Evolutionary conservation across 768 basidiomycete species (phyloP).

Genomic region (Mycena olivaceomarginata): DNA sequence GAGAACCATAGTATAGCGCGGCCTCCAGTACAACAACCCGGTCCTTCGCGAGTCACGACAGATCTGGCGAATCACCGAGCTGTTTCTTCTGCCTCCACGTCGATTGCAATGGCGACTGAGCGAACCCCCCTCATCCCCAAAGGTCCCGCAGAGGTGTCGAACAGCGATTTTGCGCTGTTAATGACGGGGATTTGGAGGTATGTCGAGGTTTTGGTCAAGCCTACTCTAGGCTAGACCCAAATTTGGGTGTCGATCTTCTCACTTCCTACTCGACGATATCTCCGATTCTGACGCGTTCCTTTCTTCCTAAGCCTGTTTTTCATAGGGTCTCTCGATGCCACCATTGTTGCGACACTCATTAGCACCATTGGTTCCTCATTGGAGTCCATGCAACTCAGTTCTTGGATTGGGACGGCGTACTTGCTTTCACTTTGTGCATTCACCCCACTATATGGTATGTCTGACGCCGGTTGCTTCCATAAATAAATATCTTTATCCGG

Average conservation of each 20-base stretch:
- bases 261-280: too few species aligned
- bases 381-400: constrained; percentile 71
- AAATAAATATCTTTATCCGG: not conserved
- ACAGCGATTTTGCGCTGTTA: constrained; percentile 35
- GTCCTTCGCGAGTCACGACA: too few species aligned
- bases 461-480: not conserved
- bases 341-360: constrained; percentile 79
- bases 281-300: too few species aligned
- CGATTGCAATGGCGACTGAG: constrained; percentile 34
- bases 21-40: too few species aligned
- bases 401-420: constrained; percentile 81
- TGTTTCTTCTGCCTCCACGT: not conserved
- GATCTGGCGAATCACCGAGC: not conserved
- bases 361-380: constrained; percentile 78
- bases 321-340: constrained; percentile 56
- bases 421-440: constrained; percentile 80
- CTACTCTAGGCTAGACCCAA: not conserved
- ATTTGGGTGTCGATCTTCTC: not conserved
- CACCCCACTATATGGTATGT: constrained; percentile 75
- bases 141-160: constrained; percentile 11
- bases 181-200: constrained; percentile 40
- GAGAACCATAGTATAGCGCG: too few species aligned
- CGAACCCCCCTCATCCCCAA: constrained; percentile 37
- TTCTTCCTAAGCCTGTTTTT: constrained; percentile 28
- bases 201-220: not conserved